Base-by-base conservation (phyloP, 208 protist genomes). In the Herpetomonas muscarum region DNA sequence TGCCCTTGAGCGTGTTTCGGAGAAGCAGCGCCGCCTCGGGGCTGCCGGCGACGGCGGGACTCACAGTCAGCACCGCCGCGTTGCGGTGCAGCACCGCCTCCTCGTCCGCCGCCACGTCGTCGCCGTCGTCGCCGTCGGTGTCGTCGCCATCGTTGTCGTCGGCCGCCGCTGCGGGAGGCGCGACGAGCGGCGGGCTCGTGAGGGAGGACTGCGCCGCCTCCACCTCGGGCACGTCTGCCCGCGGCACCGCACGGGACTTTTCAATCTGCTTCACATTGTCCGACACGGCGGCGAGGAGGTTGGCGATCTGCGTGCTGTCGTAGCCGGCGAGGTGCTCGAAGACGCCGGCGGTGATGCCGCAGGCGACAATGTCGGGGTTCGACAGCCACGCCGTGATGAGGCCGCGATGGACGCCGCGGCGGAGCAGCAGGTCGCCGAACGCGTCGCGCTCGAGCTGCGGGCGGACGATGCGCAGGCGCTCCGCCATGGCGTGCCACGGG, bases 401-500 rank as follows among this genome's bases (percentile, higher is more conserved):
- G 12, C 39, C 53, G 44, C 55, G 54, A 31, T 56, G 53, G 13
- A 78, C 64, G 31, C 67, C 57, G 34, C 58, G 51, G 31, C 62
- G 55, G 24, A 74, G 30, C 55, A 77, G 56, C 22, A 77, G 19
- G 55, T 73, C 61, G 24, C 75, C 69, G 1, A 81, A 57, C 22
- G 69, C 64, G 51, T 81, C 75, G 47, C 76, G 69, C 25, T 15
- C 17, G 30, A 81, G 12, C 26, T 56, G 1, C 26, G 57, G 55
- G 34, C 57, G 32, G 17, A 88, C 49, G 52, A 71, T 83, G 46
- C 63, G 69, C 6, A 70, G 46, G 12, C 85, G 76, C 62, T 92
- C 80, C 9, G 60, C 56, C 41, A 92, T 67, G 3, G 56, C 85
- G 55, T 92, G 79, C 28, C 87, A 56, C 32, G 85, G 76, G 24